Percentiles rank a stretch among this genome's conserved stretches.
phyloP scores from a whole-genome alignment of 495 filamentous ascomycete species.

The Aspergillus sparsus region DNA sequence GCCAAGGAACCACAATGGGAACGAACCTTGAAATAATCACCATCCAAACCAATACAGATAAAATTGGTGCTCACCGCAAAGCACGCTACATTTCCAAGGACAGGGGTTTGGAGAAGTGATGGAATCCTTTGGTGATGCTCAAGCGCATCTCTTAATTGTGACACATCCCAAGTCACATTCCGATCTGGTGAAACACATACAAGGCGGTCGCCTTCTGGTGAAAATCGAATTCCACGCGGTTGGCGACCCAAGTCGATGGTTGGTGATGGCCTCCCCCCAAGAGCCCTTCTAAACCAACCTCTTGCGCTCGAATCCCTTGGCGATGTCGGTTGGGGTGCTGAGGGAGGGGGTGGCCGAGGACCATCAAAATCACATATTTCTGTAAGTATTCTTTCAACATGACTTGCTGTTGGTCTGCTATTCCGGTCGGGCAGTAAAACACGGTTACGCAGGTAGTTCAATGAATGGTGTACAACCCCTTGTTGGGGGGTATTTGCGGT shows the following conservation, averaged over 20 bases:
- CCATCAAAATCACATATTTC: constrained; percentile 10
- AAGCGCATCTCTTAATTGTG: constrained; percentile 1
- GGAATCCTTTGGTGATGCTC: not conserved
- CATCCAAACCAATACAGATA: constrained; percentile 13
- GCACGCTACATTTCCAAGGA: constrained; percentile 12
- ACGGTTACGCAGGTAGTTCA: constrained; percentile 20
- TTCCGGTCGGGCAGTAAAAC: constrained; percentile 14
- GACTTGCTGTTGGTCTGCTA: constrained; percentile 6
- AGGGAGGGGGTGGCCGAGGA: not conserved
- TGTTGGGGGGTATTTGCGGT: not conserved
- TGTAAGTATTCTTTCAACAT: constrained; percentile 13
- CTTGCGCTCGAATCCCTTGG: not conserved
- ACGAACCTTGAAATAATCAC: constrained; percentile 17
- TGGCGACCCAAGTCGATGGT: not conserved
- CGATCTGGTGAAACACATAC: constrained; percentile 15
- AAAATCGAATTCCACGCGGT: constrained; percentile 14
- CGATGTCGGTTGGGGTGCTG: not conserved
- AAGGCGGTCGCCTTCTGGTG: constrained; percentile 16
- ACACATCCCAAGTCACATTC: constrained; percentile 13
- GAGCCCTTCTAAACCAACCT: not conserved
- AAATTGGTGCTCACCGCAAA: constrained; percentile 19
- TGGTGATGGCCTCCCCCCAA: not conserved
- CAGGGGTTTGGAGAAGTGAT: not conserved
- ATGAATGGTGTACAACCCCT: constrained; percentile 10
- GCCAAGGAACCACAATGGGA: too few relatives aligned